A percentile compares a stretch with the other conserved stretches of the same genome.
phyloP scores from a whole-genome alignment of 2,329 filamentous ascomycete genomes.

The Beauveria caledonica region DNA sequence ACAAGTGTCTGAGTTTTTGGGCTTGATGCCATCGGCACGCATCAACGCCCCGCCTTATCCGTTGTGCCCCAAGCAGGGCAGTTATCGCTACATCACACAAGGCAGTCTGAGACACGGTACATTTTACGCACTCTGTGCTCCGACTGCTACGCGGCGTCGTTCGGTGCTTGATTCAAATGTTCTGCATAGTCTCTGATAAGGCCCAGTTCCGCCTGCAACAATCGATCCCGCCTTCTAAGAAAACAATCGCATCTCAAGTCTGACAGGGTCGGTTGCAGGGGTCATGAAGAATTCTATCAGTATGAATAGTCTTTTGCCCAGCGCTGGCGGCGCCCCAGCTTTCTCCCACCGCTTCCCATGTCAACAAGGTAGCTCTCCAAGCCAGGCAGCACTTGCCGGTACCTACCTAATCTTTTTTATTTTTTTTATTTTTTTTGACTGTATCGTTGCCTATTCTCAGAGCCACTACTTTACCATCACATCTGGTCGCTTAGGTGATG shows the following conservation, averaged over 20 bases:
- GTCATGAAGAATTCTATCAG: neutral
- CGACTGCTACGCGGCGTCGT: neutral
- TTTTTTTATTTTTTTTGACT: neutral
- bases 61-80: neutral
- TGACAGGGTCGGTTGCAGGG: neutral
- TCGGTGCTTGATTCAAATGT: neutral
- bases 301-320: neutral
- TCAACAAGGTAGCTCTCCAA: no score
- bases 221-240: neutral
- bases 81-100: neutral
- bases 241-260: neutral
- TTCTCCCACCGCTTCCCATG: neutral
- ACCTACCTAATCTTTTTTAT: no score
- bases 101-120: neutral
- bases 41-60: neutral
- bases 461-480: neutral
- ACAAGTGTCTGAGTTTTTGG: no score
- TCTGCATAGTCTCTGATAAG: no score
- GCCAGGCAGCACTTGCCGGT: neutral
- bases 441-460: neutral
- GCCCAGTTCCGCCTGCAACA: neutral
- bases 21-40: no score
- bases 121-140: neutral
- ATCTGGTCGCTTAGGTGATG: neutral
- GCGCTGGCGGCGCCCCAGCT: neutral